Evolutionary conservation across 805 yeast genomes (phyloP), one percentile per base, ranked within the genome.

Genomic region (Saturnispora bothae): DNA sequence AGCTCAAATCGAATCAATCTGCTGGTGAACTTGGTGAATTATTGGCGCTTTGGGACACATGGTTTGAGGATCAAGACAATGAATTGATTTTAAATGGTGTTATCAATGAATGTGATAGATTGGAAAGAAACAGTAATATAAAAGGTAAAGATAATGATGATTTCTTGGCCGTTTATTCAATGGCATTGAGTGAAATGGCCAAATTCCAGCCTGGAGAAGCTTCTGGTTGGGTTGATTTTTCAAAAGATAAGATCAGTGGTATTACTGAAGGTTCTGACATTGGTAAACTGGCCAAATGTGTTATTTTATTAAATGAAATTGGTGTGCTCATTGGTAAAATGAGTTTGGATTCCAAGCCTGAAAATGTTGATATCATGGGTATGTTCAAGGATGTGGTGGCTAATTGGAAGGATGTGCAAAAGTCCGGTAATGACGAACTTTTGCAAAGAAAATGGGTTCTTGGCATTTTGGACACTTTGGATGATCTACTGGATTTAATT

Each of bases 21-120:
- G 78, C 81, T 43, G 86, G 85, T 53, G 92, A 83, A 48, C 51
- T 83, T n/a, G 76, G 76, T 5, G 95, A 85, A 55, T 59, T 88
- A 42, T 63, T 60, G 42, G 94, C 82, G 1, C 60, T 88, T 29
- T 84, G 88, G 81, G 59, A 64, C 13, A 76, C 83, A 3, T 83
- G 73, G 58, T 49, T 60, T 30, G 54, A 63, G 4, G 65, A 80
- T 4, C 71, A 71, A 40, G 80, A 78, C 17, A 73, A 71, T 45
- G 83, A 78, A 51, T 59, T 76, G 43, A 68, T 82, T 26, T 54
- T 82, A 41, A 82, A 86, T 50, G 96, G 96, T 18, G 69, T 88
- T 4, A 71, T 89, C n/a, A 95, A 88, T 50, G 96, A 89, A 54
- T 82, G 95, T 61, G 96, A 89, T 51, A 62, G 94, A 35, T 55